Evolutionary conservation across 768 basidiomycete genomes (phyloP).

Genomic region (Tulasnella sp.): DNA sequence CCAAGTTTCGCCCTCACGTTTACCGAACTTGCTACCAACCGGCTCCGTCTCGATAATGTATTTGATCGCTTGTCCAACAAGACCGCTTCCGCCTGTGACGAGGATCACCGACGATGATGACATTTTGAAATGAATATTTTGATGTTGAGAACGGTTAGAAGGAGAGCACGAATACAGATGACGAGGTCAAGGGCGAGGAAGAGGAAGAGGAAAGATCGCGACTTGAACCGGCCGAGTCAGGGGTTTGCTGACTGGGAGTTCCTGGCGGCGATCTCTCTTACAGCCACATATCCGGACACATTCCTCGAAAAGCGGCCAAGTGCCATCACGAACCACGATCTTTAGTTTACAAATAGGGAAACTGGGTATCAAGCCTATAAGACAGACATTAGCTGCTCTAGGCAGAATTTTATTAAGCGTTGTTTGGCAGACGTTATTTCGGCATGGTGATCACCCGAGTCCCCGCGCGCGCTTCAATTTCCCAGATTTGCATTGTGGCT

Average conservation of each 20-base stretch:
- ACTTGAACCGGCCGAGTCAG: not conserved
- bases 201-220: not conserved
- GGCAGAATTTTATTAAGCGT: too few relatives aligned
- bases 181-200: not conserved
- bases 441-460: too few relatives aligned
- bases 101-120: conserved; percentile 49
- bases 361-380: too few relatives aligned
- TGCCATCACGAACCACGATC: too few relatives aligned
- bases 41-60: conserved; percentile 76
- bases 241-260: not conserved
- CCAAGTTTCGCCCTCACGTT: conserved; percentile 73
- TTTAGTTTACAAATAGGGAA: too few relatives aligned
- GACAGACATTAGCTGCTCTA: too few relatives aligned
- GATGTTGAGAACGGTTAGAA: not conserved
- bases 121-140: not conserved
- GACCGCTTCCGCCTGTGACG: conserved; percentile 80
- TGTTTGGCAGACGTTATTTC: too few relatives aligned
- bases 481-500: too few relatives aligned
- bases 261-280: not conserved
- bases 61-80: conserved; percentile 82
- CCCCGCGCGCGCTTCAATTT: too few relatives aligned
- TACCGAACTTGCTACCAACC: conserved; percentile 76
- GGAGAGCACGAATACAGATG: not conserved
- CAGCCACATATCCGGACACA: too few relatives aligned
- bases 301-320: too few relatives aligned